Conservation (phyloP, 2,329 filamentous ascomycete species). For the Chaetomium globosum region DNA sequence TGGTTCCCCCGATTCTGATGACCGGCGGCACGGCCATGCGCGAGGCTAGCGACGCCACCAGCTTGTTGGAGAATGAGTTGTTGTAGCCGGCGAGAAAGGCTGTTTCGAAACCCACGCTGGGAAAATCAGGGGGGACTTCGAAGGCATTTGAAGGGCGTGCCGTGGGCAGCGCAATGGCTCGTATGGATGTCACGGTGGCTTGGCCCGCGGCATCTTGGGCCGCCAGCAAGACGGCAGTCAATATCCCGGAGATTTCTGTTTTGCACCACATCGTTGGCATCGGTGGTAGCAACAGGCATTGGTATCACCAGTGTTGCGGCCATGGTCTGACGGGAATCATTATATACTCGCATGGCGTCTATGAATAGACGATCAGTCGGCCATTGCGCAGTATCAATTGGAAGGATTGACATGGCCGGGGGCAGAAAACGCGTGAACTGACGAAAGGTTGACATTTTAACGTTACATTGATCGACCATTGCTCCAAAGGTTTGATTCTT, state of each 20-base stretch:
- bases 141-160: not conserved
- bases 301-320: not conserved
- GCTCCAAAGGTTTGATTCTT: not conserved
- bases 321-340: not conserved
- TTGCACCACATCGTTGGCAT: not conserved
- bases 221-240: not conserved
- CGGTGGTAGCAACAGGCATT: not conserved
- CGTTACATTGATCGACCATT: not conserved
- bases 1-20: conserved; percentile 1
- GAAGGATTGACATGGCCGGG: not conserved
- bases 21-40: not conserved
- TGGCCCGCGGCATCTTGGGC: not conserved
- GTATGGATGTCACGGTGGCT: not conserved
- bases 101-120: conserved; percentile 3
- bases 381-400: not conserved
- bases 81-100: conserved; percentile 2
- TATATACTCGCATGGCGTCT: not conserved
- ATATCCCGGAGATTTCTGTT: not conserved
- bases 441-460: not conserved
- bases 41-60: not conserved
- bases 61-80: not conserved
- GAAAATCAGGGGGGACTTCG: not conserved
- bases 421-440: not conserved
- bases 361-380: not conserved
- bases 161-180: not conserved